Conservation (phyloP, 2,329 filamentous ascomycete genomes). For the Ascochyta fabae region DNA sequence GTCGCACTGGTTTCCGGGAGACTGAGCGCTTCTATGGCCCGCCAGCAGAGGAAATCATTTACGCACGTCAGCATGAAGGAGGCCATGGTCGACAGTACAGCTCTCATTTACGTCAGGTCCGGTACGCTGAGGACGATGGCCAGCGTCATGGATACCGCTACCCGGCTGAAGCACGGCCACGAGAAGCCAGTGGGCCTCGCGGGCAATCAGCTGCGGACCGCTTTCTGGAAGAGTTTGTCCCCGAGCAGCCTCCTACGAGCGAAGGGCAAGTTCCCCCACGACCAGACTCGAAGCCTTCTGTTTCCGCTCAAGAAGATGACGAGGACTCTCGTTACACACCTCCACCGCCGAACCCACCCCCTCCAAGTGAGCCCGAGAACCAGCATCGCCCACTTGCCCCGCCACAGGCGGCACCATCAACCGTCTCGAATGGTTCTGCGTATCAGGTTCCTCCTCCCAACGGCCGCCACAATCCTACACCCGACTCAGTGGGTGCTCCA, state of each 20-base stretch:
- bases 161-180: slow-evolving; percentile 27
- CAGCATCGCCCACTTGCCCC: slow-evolving; percentile 24
- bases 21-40: slow-evolving; percentile 39
- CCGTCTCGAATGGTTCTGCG: slow-evolving; percentile 43
- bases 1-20: slow-evolving; percentile 43
- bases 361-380: slow-evolving; percentile 24
- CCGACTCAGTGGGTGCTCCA: slow-evolving; percentile 30
- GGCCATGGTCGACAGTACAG: slow-evolving; percentile 35
- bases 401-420: slow-evolving; percentile 36
- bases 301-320: slow-evolving; percentile 30
- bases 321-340: slow-evolving; percentile 42
- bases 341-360: slow-evolving; percentile 27
- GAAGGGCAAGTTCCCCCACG: slow-evolving; percentile 24
- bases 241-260: slow-evolving; percentile 23
- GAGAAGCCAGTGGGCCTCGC: slow-evolving; percentile 29
- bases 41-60: slow-evolving; percentile 34
- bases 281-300: slow-evolving; percentile 23
- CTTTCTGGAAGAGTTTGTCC: slow-evolving; percentile 44
- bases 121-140: slow-evolving; percentile 37
- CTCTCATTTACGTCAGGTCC: slow-evolving; percentile 35
- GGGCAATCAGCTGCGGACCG: slow-evolving; percentile 44
- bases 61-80: slow-evolving; percentile 38
- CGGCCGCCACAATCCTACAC: slow-evolving; percentile 35
- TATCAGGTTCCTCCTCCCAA: slow-evolving; percentile 32
- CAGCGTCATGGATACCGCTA: slow-evolving; percentile 32